These are phyloP conservation scores for Calonectria hongkongensis DNA, from an alignment of 2,329 filamentous ascomycete species.

Conservation along the genomic window DNA sequence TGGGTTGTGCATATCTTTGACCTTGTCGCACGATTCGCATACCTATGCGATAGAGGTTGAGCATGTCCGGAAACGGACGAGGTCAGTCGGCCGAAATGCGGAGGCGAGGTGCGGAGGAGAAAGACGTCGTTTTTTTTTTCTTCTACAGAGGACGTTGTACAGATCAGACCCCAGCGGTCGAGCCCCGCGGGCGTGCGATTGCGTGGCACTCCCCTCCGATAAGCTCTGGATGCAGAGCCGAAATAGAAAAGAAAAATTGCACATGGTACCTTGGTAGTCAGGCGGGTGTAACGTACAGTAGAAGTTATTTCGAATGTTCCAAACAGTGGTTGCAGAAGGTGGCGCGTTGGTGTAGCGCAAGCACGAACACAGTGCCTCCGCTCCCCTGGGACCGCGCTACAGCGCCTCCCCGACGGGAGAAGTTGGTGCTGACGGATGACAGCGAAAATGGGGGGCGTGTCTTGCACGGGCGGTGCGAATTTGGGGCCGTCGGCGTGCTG, in stretches of 20 bases:
- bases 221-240: background rate
- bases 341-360: constrained; percentile 10
- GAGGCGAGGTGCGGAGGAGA: constrained; percentile 30
- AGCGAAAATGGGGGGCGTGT: constrained; percentile 1
- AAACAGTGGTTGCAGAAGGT: constrained; percentile 15
- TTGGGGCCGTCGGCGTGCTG: background rate
- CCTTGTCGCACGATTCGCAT: background rate
- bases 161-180: background rate
- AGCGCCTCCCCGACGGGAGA: background rate
- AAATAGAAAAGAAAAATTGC: background rate
- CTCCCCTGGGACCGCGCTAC: constrained; percentile 6
- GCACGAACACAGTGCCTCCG: constrained; percentile 22
- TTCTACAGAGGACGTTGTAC: background rate
- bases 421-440: constrained; percentile 22
- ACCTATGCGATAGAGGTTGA: constrained; percentile 1
- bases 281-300: constrained; percentile 19
- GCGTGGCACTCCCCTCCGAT: background rate
- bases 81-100: constrained; percentile 32
- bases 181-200: background rate
- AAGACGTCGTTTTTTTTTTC: constrained; percentile 12
- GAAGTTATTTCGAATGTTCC: constrained; percentile 27
- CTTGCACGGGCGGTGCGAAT: constrained; percentile 10
- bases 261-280: background rate
- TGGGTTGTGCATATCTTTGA: background rate
- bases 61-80: constrained; percentile 18